phyloP scores from a whole-genome alignment of 2,329 filamentous ascomycete species.

The Hymenoscyphus albidus region DNA sequence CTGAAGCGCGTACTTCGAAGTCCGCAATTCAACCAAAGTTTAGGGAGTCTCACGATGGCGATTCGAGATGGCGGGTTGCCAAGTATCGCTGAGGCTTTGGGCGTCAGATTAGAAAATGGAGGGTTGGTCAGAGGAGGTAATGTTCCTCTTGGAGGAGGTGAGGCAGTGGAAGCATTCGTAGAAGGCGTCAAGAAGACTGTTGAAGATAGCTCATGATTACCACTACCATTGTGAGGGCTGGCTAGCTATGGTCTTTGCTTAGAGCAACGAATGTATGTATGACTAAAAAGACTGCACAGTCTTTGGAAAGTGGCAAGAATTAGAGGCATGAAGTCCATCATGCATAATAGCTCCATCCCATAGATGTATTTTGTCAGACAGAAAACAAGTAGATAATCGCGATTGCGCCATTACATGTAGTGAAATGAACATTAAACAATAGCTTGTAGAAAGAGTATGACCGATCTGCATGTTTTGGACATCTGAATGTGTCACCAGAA shows the following conservation, averaged over 20 bases:
- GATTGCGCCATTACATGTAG: not conserved
- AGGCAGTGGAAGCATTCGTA: slow-evolving; percentile 87
- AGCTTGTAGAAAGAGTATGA: not conserved
- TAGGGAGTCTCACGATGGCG: slow-evolving; percentile 81
- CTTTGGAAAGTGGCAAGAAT: not conserved
- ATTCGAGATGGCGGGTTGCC: slow-evolving; percentile 86
- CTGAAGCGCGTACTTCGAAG: slow-evolving; percentile 79
- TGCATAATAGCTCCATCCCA: not conserved
- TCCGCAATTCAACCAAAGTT: slow-evolving; percentile 85
- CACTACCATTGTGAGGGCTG: not conserved
- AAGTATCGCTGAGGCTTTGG: slow-evolving; percentile 81
- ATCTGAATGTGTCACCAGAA: not conserved
- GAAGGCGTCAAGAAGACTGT: slow-evolving; percentile 81
- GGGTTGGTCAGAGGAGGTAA: slow-evolving; percentile 74
- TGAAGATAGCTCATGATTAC: slow-evolving; percentile 46
- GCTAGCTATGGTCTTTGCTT: not conserved
- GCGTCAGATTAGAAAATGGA: slow-evolving; percentile 77
- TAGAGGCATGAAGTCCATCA: not conserved
- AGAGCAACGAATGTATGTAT: not conserved
- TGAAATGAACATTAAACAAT: not conserved
- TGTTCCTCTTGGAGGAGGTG: slow-evolving; percentile 81
- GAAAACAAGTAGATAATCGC: not conserved
- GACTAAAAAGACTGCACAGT: not conserved
- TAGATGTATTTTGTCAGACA: not conserved
- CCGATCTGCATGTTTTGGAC: not conserved